Evolutionary conservation across 768 basidiomycete species (phyloP).

Genomic region (Pleurotus citrinopileatus): DNA sequence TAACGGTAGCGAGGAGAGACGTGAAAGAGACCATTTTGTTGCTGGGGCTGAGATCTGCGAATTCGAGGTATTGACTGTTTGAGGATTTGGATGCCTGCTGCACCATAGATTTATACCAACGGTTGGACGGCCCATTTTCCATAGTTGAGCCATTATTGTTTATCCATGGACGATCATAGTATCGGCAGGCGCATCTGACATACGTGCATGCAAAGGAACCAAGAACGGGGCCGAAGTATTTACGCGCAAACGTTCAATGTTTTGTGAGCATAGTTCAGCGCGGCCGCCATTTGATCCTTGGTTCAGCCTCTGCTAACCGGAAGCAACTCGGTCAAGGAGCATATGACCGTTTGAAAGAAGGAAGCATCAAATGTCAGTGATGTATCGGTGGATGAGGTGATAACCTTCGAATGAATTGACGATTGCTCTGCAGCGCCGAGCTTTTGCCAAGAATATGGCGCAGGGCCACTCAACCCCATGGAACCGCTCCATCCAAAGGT

Average conservation of each 20-base stretch:
- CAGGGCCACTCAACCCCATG: neutral
- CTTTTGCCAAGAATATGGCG: neutral
- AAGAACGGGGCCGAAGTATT: neutral
- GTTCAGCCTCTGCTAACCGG: neutral
- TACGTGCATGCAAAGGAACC: neutral
- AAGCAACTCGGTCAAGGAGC: neutral
- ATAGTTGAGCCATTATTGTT: slow-evolving; percentile 1
- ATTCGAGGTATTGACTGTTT: too few relatives aligned
- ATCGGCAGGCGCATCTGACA: too few relatives aligned
- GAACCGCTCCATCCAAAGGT: neutral
- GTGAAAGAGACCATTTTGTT: slow-evolving; percentile 12
- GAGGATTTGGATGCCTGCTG: neutral
- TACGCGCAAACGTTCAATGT: neutral
- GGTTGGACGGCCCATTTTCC: neutral
- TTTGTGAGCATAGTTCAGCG: too few relatives aligned
- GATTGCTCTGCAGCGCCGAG: neutral
- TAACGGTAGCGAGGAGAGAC: slow-evolving; percentile 15
- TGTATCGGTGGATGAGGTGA: neutral
- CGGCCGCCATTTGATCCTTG: too few relatives aligned
- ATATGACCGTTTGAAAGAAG: neutral
- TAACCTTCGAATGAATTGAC: neutral
- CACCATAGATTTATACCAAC: too few relatives aligned
- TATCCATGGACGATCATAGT: too few relatives aligned
- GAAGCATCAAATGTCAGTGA: neutral
- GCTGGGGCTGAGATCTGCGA: too few relatives aligned